These are phyloP conservation scores for Jamesozyma spencerorum DNA, from an alignment of 805 yeast genomes.

Conservation along the genomic window DNA sequence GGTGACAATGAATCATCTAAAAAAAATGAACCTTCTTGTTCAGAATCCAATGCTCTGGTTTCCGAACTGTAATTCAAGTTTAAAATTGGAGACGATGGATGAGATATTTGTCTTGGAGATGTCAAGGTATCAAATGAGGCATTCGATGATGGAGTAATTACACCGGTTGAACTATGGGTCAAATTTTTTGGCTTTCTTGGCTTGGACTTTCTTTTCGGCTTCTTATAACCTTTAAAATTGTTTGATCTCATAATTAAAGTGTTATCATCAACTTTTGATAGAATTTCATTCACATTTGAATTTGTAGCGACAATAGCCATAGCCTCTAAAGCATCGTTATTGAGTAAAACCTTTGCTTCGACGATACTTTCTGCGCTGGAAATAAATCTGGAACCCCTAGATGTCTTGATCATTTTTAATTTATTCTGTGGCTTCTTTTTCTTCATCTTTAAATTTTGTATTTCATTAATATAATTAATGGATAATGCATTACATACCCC, in stretches of 20 bases:
- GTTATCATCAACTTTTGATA: conserved; percentile 22
- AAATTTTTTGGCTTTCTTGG: conserved; percentile 18
- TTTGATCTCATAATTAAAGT: conserved; percentile 24
- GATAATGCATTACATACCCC: conserved; percentile 54
- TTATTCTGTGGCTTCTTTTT: conserved; percentile 22
- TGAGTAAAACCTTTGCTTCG: conserved; percentile 27
- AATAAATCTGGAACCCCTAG: conserved; percentile 30
- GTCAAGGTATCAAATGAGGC: conserved; percentile 2
- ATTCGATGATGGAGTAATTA: neutral
- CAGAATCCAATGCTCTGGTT: too few relatives aligned
- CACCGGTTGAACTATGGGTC: neutral
- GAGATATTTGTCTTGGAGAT: too few relatives aligned
- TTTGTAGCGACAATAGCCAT: conserved; percentile 28
- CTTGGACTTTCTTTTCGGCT: conserved; percentile 12
- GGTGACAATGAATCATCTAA: too few relatives aligned
- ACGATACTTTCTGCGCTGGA: conserved; percentile 29
- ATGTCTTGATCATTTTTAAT: conserved; percentile 22
- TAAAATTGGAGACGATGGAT: too few relatives aligned
- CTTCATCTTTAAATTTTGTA: conserved; percentile 20
- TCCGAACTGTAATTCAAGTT: too few relatives aligned
- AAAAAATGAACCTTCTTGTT: too few relatives aligned
- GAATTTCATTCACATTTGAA: conserved; percentile 16
- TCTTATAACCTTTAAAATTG: conserved; percentile 17
- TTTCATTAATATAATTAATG: conserved; percentile 23
- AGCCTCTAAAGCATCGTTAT: conserved; percentile 29